Conservation (phyloP, 1,284 basidiomycete genomes). For the Moesziomyces globuligerus region DNA sequence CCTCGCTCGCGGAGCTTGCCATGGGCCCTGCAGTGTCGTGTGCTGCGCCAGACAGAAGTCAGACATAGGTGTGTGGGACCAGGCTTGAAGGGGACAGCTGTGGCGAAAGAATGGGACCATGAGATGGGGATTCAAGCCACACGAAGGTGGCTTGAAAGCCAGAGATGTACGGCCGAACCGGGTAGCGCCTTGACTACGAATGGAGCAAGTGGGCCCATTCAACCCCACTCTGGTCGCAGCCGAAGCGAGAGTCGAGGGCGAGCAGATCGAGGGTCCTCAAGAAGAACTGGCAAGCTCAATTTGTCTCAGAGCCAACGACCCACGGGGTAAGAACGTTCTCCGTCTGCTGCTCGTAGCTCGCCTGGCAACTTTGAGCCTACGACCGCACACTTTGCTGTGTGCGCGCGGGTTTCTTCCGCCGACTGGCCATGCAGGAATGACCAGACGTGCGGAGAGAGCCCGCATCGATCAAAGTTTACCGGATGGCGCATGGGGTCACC, state of each 20-base stretch:
- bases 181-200: too few species aligned
- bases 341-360: background rate
- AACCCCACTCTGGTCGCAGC: background rate
- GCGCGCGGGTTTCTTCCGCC: background rate
- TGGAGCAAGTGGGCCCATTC: too few species aligned
- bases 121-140: too few species aligned
- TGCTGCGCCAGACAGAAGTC: too few species aligned
- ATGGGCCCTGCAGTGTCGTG: too few species aligned
- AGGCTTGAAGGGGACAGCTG: too few species aligned
- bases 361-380: background rate
- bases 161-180: background rate
- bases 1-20: too few species aligned
- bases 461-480: too few species aligned
- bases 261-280: constrained; percentile 14
- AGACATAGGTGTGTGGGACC: too few species aligned
- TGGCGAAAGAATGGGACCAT: too few species aligned
- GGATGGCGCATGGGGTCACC: background rate
- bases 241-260: constrained; percentile 10
- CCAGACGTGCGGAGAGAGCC: background rate
- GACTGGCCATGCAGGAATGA: background rate
- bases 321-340: background rate
- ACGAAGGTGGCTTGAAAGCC: background rate
- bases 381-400: too few species aligned
- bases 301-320: background rate
- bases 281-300: constrained; percentile 7